Conservation (phyloP, 345 rosid genomes). For the Sonneratia caseolaris region DNA sequence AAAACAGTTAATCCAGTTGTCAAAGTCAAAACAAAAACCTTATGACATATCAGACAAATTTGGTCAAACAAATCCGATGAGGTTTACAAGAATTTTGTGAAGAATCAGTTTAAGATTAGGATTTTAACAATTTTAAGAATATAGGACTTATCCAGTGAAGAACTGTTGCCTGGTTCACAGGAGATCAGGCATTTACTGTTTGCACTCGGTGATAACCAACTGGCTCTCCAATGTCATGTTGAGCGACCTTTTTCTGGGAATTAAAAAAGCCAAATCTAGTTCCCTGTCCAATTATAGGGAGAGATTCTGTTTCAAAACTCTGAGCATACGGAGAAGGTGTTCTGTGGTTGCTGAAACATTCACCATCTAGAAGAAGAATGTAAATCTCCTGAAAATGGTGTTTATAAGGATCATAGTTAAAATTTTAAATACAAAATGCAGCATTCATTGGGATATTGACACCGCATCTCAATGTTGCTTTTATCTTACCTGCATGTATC, state of each 20-base stretch:
- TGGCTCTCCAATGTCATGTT: not conserved
- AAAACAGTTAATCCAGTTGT: not conserved
- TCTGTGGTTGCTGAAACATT: not conserved
- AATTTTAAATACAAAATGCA: no score
- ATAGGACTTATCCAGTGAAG: not conserved
- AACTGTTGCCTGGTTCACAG: not conserved
- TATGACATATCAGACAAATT: no score
- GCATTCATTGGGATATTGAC: no score
- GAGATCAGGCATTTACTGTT: not conserved
- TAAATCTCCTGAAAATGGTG: not conserved
- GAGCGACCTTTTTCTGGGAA: not conserved
- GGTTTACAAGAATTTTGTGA: not conserved
- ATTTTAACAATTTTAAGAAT: not conserved
- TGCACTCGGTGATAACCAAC: not conserved
- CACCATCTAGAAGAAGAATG: not conserved
- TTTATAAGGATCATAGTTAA: no score
- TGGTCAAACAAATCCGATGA: not conserved
- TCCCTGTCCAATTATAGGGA: not conserved
- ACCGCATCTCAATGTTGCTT: no score
- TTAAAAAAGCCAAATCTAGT: not conserved
- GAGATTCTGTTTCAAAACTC: no score
- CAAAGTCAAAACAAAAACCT: not conserved
- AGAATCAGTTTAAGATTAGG: not conserved
- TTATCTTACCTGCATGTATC: no score
- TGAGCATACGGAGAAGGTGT: not conserved